Evolutionary conservation across 768 basidiomycete genomes (phyloP), one percentile per base, ranked within the genome.

Genomic region (Multifurca ochricompacta): DNA sequence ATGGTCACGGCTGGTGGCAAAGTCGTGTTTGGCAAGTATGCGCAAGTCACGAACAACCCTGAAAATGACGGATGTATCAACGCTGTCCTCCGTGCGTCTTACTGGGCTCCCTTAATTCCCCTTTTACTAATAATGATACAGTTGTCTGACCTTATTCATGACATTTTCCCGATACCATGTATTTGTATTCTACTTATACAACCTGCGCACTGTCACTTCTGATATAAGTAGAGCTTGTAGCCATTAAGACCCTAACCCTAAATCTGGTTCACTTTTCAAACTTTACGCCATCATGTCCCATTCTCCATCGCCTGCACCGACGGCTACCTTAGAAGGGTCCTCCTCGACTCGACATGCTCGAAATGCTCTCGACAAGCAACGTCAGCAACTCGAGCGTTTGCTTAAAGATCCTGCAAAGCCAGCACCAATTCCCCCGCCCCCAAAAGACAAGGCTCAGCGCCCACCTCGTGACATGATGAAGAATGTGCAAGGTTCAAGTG

Each of bases 41-140:
- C 92, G 6, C 91, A 94, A 67, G 77, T 94, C 64, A 93, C 91
- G 47, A 93, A 93, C 74, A 92, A 91, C 70, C 90, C 91, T 18
- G 93, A 96, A 73, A 93, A 94, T 60, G 93, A 96, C 64, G 94
- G 94, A 7, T 96, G 93, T 68, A 87, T 97, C 67, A 96, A 96
- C 68, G 87, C 93, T 48, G 88, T 96, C 41, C 81, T 96, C 46
- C 80, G 90, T 92, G 68, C 59, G 89, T 81, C 31, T 51, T 59
- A 48, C 28, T 4, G 19, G 16, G 3, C 5, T 19, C 34, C 6
- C 11, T 52, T 32, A 2, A 28, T 21, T 36, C 19, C 9, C 1
- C 23, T 35, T 16, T 21, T 52, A 19, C 51, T 52, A 11, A 56
- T 27, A 10, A 18, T 31, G 6, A n/a, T 25, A 13, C 28, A 57